Evolutionary conservation across 75 land plant genomes (phyloP).

Genomic region (Pinus taeda): DNA sequence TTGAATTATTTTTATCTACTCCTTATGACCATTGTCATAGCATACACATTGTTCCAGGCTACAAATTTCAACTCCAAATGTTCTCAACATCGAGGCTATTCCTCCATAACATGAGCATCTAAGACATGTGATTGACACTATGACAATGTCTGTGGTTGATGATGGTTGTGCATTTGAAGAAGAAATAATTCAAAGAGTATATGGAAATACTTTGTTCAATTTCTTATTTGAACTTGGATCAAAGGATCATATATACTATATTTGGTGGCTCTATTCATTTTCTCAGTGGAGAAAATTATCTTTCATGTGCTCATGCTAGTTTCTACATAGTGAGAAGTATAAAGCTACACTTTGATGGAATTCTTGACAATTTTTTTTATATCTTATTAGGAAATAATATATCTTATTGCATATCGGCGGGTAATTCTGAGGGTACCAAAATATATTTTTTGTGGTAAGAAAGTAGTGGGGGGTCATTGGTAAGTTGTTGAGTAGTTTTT

Average conservation of each 20-base stretch:
- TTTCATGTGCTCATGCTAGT: neutral
- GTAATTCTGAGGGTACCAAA: neutral
- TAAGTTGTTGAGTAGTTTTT: conserved; percentile 46
- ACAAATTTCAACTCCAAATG: conserved; percentile 94
- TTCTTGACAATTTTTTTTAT: neutral
- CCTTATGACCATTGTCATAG: neutral
- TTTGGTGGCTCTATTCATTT: conserved; percentile 97
- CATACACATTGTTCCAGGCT: neutral
- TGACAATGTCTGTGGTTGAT: conserved; percentile 93
- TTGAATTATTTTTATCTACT: neutral
- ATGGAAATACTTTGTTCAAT: conserved; percentile 80
- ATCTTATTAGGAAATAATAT: conserved; percentile 8
- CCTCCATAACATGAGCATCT: conserved; percentile 86
- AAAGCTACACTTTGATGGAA: neutral
- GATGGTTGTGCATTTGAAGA: conserved; percentile 98
- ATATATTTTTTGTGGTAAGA: neutral
- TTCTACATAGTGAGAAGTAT: neutral
- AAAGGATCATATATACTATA: conserved; percentile 92
- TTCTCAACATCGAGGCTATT: conserved; percentile 84
- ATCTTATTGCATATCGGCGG: neutral
- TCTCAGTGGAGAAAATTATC: conserved; percentile 63
- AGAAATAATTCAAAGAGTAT: conserved; percentile 95
- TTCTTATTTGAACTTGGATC: conserved; percentile 92
- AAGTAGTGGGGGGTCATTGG: conserved; percentile 29
- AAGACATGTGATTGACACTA: conserved; percentile 85